These are phyloP conservation scores for Teratosphaeria gauchensis DNA, from an alignment of 2,329 filamentous ascomycete species.

Conservation along the genomic window DNA sequence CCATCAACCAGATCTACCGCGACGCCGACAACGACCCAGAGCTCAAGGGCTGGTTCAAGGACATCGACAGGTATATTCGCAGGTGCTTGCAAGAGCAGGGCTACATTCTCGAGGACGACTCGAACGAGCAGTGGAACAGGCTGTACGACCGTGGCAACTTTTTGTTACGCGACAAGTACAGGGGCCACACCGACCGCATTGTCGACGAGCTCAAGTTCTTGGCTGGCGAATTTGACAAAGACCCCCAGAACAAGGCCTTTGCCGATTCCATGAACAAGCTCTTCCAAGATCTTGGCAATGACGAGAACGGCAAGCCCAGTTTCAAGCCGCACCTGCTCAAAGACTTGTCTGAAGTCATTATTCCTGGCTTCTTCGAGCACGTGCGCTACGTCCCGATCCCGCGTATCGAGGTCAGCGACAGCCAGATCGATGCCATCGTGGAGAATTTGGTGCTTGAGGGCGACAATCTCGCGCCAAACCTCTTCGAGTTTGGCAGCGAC, in stretches of 20 bases:
- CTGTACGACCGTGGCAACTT: slow-evolving; percentile 80
- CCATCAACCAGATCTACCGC: slow-evolving; percentile 74
- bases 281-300: slow-evolving; percentile 82
- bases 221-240: slow-evolving; percentile 77
- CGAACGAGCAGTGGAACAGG: slow-evolving; percentile 70
- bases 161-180: slow-evolving; percentile 82
- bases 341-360: slow-evolving; percentile 76
- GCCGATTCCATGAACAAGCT: slow-evolving; percentile 67
- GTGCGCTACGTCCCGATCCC: slow-evolving; percentile 86
- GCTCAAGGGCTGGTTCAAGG: slow-evolving; percentile 80
- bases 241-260: slow-evolving; percentile 78
- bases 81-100: slow-evolving; percentile 81
- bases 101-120: slow-evolving; percentile 74
- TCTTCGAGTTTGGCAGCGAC: slow-evolving; percentile 78
- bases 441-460: slow-evolving; percentile 94
- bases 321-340: slow-evolving; percentile 93
- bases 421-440: slow-evolving; percentile 73
- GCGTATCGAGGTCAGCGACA: slow-evolving; percentile 84
- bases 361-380: slow-evolving; percentile 74
- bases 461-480: slow-evolving; percentile 92
- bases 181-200: slow-evolving; percentile 72
- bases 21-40: slow-evolving; percentile 82
- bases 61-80: slow-evolving; percentile 66
- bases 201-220: slow-evolving; percentile 87
- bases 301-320: slow-evolving; percentile 68